These are phyloP conservation scores for Colletotrichum aenigma DNA, from an alignment of 2,329 filamentous ascomycete species.

Conservation along the genomic window DNA sequence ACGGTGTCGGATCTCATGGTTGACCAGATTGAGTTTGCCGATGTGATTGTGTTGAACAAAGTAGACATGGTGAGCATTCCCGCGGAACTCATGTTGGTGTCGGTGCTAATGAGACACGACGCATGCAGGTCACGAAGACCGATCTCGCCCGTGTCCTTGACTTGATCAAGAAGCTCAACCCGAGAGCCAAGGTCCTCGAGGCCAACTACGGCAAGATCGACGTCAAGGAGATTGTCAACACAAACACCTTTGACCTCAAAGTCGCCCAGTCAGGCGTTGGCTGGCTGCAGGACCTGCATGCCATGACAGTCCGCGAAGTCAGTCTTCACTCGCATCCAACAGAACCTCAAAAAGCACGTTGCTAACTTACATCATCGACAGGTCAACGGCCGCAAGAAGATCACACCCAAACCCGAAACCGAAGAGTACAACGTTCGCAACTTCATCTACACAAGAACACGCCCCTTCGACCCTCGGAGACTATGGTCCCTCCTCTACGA, in stretches of 20 bases:
- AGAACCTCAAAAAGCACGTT: accelerated
- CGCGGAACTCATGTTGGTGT: neutral
- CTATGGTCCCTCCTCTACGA: conserved; percentile 50
- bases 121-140: conserved; percentile 37
- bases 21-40: conserved; percentile 79
- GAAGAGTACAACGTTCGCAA: conserved; percentile 75
- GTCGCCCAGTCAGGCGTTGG: conserved; percentile 68
- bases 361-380: conserved; percentile 14
- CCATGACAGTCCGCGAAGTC: conserved; percentile 67
- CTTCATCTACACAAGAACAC: conserved; percentile 68
- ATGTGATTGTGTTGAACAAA: conserved; percentile 76
- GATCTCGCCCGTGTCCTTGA: conserved; percentile 51
- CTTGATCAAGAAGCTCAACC: conserved; percentile 68
- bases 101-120: neutral
- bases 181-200: conserved; percentile 67
- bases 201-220: conserved; percentile 64
- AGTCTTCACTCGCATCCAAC: conserved; percentile 1
- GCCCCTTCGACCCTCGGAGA: conserved; percentile 55
- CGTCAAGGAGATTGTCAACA: conserved; percentile 68
- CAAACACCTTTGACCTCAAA: conserved; percentile 67
- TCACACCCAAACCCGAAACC: conserved; percentile 73
- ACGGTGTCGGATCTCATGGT: conserved; percentile 79
- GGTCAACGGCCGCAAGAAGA: conserved; percentile 52
- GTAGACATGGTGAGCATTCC: conserved; percentile 57
- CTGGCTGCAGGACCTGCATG: conserved; percentile 73